These are phyloP conservation scores for Talaromyces islandicus DNA, from an alignment of 2,329 filamentous ascomycete genomes.

Conservation along the genomic window DNA sequence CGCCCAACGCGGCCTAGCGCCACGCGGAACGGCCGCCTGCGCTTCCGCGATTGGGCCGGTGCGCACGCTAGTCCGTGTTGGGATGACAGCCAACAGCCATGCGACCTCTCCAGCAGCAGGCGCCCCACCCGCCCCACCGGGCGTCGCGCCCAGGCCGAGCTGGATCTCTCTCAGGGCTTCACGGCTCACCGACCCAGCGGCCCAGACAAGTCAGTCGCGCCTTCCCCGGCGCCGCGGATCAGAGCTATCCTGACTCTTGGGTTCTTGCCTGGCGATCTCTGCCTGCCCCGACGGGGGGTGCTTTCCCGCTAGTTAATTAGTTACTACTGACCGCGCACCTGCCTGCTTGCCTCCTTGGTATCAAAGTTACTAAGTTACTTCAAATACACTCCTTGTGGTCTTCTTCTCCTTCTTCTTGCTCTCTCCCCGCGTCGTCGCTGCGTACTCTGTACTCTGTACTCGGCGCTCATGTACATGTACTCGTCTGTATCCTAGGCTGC, in stretches of 20 bases:
- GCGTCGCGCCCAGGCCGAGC: background rate
- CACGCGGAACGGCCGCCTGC: constrained; percentile 7
- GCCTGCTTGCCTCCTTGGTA: background rate
- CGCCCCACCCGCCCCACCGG: background rate
- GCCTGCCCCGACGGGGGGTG: background rate
- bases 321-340: too few relatives aligned
- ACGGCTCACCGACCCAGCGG: constrained; percentile 4
- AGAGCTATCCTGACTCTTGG: background rate
- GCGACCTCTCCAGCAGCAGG: constrained; percentile 8
- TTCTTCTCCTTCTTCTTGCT: background rate
- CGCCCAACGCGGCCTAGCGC: background rate
- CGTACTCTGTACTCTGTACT: too few relatives aligned
- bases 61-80: background rate
- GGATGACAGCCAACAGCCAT: constrained; percentile 7
- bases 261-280: background rate
- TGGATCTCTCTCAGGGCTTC: background rate
- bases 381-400: background rate
- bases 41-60: constrained; percentile 14
- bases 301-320: too few relatives aligned
- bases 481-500: too few relatives aligned
- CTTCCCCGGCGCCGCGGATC: constrained; percentile 1
- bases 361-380: too few relatives aligned
- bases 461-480: too few relatives aligned
- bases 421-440: background rate
- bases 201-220: background rate